Conservation (phyloP, 352 stramenopile genomes). For the Phytopythium vexans region DNA sequence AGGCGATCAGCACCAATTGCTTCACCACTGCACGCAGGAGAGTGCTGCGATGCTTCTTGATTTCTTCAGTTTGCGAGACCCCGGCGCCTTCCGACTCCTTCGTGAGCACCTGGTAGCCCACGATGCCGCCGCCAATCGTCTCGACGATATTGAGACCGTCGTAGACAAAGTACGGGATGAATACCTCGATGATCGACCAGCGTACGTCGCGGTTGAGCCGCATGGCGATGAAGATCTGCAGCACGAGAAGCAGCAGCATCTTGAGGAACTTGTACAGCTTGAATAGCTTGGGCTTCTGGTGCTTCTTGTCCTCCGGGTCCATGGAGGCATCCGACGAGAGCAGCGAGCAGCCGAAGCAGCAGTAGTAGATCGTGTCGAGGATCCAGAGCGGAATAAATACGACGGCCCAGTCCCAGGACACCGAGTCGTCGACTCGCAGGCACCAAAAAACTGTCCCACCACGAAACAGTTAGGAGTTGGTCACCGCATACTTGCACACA, state of each 20-base stretch:
- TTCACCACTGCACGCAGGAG: constrained; percentile 37
- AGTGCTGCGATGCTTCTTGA: constrained; percentile 52
- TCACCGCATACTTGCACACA: not conserved
- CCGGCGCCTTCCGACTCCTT: constrained; percentile 74
- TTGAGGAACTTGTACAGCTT: constrained; percentile 86
- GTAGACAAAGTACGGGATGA: constrained; percentile 82
- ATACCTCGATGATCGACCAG: constrained; percentile 58
- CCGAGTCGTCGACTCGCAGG: constrained; percentile 65
- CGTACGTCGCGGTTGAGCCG: constrained; percentile 71
- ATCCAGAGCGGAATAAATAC: constrained; percentile 85
- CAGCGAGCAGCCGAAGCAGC: constrained; percentile 63
- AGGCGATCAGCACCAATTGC: constrained; percentile 41
- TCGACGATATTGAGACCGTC: constrained; percentile 72
- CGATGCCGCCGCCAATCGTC: constrained; percentile 40
- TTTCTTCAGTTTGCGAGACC: constrained; percentile 62
- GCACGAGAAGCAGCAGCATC: constrained; percentile 62
- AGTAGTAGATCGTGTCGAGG: constrained; percentile 71
- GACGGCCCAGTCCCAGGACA: constrained; percentile 76
- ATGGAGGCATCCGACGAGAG: constrained; percentile 36
- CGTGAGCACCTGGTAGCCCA: constrained; percentile 70
- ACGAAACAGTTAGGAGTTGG: constrained; percentile 12
- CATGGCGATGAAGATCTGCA: constrained; percentile 82
- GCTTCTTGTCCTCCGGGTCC: constrained; percentile 60
- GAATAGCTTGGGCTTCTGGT: constrained; percentile 42
- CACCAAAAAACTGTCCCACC: constrained; percentile 70